These are phyloP conservation scores for Syzygium oleosum DNA, from an alignment of 345 rosid genomes.

Conservation along the genomic window DNA sequence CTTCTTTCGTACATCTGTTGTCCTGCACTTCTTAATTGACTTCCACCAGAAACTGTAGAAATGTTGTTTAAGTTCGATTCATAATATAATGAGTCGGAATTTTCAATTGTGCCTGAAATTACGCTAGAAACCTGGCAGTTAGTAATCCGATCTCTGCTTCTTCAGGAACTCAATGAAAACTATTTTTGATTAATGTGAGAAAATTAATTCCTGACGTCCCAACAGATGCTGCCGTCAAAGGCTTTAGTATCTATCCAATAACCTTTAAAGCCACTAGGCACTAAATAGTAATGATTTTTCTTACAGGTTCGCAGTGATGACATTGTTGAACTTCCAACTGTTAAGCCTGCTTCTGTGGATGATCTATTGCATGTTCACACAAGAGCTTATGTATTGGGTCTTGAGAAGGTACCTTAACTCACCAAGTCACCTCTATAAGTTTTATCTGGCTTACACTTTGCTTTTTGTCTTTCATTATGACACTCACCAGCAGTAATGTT, in stretches of 20 bases:
- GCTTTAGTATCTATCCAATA: not conserved
- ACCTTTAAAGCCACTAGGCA: not conserved
- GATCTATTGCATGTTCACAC: constrained; percentile 74
- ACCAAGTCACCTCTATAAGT: not conserved
- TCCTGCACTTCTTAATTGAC: not conserved
- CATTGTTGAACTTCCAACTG: constrained; percentile 53
- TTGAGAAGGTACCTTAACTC: constrained; percentile 56
- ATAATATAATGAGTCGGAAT: not conserved
- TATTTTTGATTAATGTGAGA: not conserved
- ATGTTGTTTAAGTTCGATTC: not conserved
- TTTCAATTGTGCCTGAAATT: not conserved
- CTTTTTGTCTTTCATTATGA: not conserved
- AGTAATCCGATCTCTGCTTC: not conserved
- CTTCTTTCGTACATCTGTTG: not conserved
- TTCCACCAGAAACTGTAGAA: not conserved
- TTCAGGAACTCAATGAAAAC: not conserved
- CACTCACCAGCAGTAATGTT: not conserved
- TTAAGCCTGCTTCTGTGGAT: constrained; percentile 67
- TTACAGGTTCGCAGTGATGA: constrained; percentile 67
- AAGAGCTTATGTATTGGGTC: constrained; percentile 70
- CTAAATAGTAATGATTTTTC: not conserved
- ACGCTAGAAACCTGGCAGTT: not conserved
- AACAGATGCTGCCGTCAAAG: not conserved
- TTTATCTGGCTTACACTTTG: not conserved
- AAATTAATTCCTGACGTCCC: not conserved